These are phyloP conservation scores for Colletotrichum navitas DNA, from an alignment of 2,329 filamentous ascomycete genomes.

Conservation along the genomic window DNA sequence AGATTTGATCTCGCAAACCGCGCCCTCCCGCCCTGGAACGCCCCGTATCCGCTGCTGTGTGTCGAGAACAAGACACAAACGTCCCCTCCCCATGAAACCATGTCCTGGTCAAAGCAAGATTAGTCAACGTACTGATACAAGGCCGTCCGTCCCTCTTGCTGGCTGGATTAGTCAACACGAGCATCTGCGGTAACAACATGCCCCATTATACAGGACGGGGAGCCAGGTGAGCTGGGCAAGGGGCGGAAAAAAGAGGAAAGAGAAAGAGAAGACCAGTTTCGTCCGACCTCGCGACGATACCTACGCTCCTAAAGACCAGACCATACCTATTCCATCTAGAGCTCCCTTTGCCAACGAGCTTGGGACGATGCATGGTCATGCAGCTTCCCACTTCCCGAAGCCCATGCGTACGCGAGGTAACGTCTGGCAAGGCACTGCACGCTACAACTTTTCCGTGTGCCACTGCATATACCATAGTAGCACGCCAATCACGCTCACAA, in stretches of 20 bases:
- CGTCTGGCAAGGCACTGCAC: neutral
- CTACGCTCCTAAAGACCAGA: neutral
- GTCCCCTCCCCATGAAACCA: constrained; percentile 4
- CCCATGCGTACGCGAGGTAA: constrained; percentile 15
- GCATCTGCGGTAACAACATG: neutral
- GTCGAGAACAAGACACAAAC: constrained; percentile 10
- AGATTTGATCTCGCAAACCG: constrained; percentile 41
- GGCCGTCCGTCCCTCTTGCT: no score
- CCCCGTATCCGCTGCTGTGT: constrained; percentile 31
- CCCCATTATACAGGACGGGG: no score
- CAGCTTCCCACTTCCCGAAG: constrained; percentile 35
- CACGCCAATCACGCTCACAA: constrained; percentile 23
- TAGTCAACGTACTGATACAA: neutral
- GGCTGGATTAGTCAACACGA: neutral
- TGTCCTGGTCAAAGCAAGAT: constrained; percentile 26
- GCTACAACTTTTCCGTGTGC: neutral
- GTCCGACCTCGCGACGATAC: constrained; percentile 3
- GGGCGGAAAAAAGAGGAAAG: neutral
- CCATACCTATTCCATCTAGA: neutral
- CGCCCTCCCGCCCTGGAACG: constrained; percentile 37
- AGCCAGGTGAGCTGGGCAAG: neutral
- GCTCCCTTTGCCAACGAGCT: constrained; percentile 2
- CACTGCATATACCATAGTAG: constrained; percentile 19
- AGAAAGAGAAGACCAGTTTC: neutral
- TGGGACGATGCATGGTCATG: constrained; percentile 29